A percentile compares a stretch with the other conserved stretches of the same genome.
Evolutionary conservation across 2,329 filamentous ascomycete genomes (phyloP).

Genomic region (Calonectria henricotiae): DNA sequence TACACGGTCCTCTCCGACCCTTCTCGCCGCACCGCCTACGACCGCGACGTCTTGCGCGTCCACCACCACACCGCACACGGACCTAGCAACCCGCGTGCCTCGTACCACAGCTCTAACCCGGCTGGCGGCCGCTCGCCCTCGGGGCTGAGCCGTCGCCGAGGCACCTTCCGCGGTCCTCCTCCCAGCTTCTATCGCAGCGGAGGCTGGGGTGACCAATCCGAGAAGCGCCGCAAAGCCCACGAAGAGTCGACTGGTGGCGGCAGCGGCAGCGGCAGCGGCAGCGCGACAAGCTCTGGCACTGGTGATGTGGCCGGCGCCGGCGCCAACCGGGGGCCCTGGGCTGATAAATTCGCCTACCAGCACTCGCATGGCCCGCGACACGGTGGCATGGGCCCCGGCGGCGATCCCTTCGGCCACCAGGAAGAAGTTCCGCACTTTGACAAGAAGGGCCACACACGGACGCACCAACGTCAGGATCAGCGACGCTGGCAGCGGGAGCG

Average conservation of each 20-base stretch:
- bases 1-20: conserved; percentile 84
- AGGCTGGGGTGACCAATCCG: conserved; percentile 79
- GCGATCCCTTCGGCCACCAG: conserved; percentile 64
- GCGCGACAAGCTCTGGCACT: conserved; percentile 5
- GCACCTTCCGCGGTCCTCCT: conserved; percentile 87
- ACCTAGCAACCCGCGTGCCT: conserved; percentile 60
- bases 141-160: conserved; percentile 83
- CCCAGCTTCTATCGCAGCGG: conserved; percentile 90
- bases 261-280: conserved; percentile 31
- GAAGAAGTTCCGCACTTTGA: conserved; percentile 86
- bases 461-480: conserved; percentile 77
- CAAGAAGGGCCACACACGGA: conserved; percentile 79
- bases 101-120: conserved; percentile 74
- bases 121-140: conserved; percentile 85
- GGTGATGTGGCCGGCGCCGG: conserved; percentile 4
- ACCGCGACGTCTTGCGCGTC: conserved; percentile 75
- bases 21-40: conserved; percentile 85
- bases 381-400: conserved; percentile 74
- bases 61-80: conserved; percentile 55
- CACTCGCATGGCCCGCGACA: conserved; percentile 34
- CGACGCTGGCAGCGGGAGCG: conserved; percentile 58
- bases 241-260: conserved; percentile 58
- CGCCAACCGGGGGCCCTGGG: conserved; percentile 47
- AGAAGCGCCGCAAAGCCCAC: conserved; percentile 72
- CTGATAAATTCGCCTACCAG: conserved; percentile 44